Evolutionary conservation across 192 early-diverging fungal species (phyloP).

Genomic region (Pilaira anomala): DNA sequence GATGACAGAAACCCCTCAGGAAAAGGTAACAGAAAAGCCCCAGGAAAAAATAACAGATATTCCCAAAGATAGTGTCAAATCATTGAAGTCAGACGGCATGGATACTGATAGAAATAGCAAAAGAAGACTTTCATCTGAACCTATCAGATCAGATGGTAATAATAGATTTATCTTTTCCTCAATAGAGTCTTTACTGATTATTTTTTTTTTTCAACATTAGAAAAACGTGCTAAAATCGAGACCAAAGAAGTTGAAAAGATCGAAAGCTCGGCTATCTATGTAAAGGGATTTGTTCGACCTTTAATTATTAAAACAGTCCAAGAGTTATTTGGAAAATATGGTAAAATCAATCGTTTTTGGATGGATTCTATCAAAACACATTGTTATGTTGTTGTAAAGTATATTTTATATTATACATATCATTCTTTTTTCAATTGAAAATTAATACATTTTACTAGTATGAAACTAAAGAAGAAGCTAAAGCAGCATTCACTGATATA

Average conservation of each 20-base stretch:
- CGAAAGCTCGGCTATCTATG: constrained; percentile 35
- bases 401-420: not conserved
- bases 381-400: constrained; percentile 57
- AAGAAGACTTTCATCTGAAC: not conserved
- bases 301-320: constrained; percentile 34
- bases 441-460: constrained; percentile 56
- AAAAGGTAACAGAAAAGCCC: no score
- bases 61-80: no score
- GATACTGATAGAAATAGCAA: not conserved
- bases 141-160: not conserved
- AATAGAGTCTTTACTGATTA: not conserved
- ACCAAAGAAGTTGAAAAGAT: constrained; percentile 5
- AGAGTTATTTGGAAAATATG: constrained; percentile 47
- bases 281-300: constrained; percentile 61
- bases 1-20: no score
- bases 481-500: constrained; percentile 20
- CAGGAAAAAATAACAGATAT: no score
- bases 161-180: not conserved
- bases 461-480: constrained; percentile 42
- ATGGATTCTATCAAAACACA: constrained; percentile 63
- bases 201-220: not conserved
- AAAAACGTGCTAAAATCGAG: constrained; percentile 7
- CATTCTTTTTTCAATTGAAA: not conserved
- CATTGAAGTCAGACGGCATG: not conserved
- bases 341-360: constrained; percentile 54